A percentile compares a stretch with the other conserved stretches of the same genome.
Evolutionary conservation across 441 rosid genomes (phyloP).

Genomic region (Brassica hybrid): DNA sequence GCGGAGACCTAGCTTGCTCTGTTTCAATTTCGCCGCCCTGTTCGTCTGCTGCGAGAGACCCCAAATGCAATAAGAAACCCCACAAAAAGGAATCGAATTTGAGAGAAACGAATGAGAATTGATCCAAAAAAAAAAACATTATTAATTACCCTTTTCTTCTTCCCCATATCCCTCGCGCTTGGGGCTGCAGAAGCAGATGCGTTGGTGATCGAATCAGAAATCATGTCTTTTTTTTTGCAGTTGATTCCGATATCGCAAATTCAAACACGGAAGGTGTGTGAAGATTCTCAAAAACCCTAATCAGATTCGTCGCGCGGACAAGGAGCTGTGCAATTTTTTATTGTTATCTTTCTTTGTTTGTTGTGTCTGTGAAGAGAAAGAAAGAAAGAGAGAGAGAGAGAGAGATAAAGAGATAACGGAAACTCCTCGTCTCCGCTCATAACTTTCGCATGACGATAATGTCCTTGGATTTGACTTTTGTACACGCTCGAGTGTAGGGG

Average conservation of each 20-base stretch:
- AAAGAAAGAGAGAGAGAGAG: slow-evolving; percentile 8
- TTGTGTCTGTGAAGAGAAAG: slow-evolving; percentile 25
- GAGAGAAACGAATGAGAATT: background rate
- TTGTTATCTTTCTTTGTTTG: slow-evolving; percentile 12
- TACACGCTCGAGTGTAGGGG: slow-evolving; percentile 1
- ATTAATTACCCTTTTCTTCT: slow-evolving; percentile 72
- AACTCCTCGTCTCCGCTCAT: slow-evolving; percentile 71
- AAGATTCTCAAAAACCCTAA: slow-evolving; percentile 43
- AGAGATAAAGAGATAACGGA: slow-evolving; percentile 64
- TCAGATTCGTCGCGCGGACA: slow-evolving; percentile 39
- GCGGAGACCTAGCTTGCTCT: slow-evolving; percentile 92
- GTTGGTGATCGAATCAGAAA: slow-evolving; percentile 66
- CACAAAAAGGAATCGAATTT: slow-evolving; percentile 10
- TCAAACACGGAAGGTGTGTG: background rate
- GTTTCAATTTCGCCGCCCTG: slow-evolving; percentile 93
- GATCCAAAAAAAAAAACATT: background rate
- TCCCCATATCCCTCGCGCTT: slow-evolving; percentile 59
- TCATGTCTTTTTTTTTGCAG: slow-evolving; percentile 50
- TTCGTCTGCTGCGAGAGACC: slow-evolving; percentile 54
- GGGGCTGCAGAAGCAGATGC: slow-evolving; percentile 54
- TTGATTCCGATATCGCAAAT: slow-evolving; percentile 1
- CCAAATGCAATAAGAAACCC: slow-evolving; percentile 30
- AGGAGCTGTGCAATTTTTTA: slow-evolving; percentile 23
- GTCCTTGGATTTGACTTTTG: slow-evolving; percentile 34
- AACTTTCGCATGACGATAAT: slow-evolving; percentile 22